Evolutionary conservation across 345 rosid genomes (phyloP), one percentile per base, ranked within the genome.

Genomic region (Murraya paniculata): DNA sequence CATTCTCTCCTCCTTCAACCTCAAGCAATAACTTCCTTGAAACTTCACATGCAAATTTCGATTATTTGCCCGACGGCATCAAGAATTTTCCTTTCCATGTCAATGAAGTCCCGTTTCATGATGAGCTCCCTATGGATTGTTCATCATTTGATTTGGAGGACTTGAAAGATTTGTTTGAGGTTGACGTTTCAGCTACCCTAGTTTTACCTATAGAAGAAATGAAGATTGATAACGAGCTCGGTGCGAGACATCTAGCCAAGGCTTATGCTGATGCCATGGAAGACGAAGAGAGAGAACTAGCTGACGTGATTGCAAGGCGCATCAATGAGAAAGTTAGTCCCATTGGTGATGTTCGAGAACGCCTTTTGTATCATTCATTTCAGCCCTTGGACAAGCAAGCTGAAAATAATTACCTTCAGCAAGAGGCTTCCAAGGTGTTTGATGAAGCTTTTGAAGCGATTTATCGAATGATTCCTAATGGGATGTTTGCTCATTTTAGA

Each of bases 401-500:
- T 2, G 21, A 30, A 4, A 50, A 38, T 4, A 76, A 76, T 27
- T 78, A 82, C 38, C 73, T 82, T 1, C 72, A 71, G 27, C 77
- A 71, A 9, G 85, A 82, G 68, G 79, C 74, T 5, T 28, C 45
- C 55, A 74, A 78, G 69, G 62, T 60, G 24, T 70, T 65, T 10
- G 67, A 30, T 64, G 38, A 18, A 30, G 67, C 39, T 16, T 64
- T 64, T 5, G 36, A 62, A 62, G 83, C 84, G 5, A 84, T 91
- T 74, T 89, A 91, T 71, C 87, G 79, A 58, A 64, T 78, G 19
- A 83, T 88, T 80, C 94, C 89, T 1, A 82, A 81, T 9, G 89
- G 87, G 16, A 86, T 86, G 62, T 84, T 87, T 31, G 88, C 92
- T 57, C 94, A 91, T 64, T 85, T 85, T 21, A 78, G 84, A 2